Base-by-base conservation (phyloP, 2,329 filamentous ascomycete genomes). In the Leptosphaerulina australis region DNA sequence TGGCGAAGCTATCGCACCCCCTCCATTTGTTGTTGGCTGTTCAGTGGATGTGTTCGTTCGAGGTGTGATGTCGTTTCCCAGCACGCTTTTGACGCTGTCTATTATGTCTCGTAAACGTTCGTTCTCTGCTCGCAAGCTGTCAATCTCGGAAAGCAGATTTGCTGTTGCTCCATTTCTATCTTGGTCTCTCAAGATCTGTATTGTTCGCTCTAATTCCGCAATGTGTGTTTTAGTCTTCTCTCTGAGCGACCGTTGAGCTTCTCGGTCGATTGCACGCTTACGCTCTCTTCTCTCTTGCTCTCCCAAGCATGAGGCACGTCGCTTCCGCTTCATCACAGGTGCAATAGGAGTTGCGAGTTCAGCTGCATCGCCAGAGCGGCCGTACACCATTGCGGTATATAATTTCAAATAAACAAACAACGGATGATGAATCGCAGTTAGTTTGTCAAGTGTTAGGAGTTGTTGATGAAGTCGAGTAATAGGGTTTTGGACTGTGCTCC, bases 141-240 rank as follows among this genome's bases (percentile, higher is more conserved):
- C 66, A 26, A 71, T 71, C 30, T 71, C 68, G 4, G 58, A 59
- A 2, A 72, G 53, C 6, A 72, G 39, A 31, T 59, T 69, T 15
- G 65, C 57, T 14, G 66, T 71, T 2, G 64, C 62, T 11, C 63
- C 66, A 57, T 69, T 68, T 22, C 60, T 51, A 34, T 72, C 69
- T 40, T 71, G 67, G 17, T 68, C 59, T 21, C 64, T 48, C 5
- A 72, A 49, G n/a, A 71, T 69, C 40, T 69, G 58, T 20, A 71
- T 71, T 2, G 68, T 71, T 21, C 68, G 63, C 43, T 71, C 68
- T 2, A 72, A 61, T 37, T 72, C 68, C 7, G 69, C 68, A 38
- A 72, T 72, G 17, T 71, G 68, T 7, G 67, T 67, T 33, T 71
- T 72, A 1, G 69, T 72, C 58, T 72, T 72, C 39, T 72, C 69